Evolutionary conservation across 805 yeast genomes (phyloP), one percentile per base, ranked within the genome.

Genomic region (Blastobotrys peoriensis): DNA sequence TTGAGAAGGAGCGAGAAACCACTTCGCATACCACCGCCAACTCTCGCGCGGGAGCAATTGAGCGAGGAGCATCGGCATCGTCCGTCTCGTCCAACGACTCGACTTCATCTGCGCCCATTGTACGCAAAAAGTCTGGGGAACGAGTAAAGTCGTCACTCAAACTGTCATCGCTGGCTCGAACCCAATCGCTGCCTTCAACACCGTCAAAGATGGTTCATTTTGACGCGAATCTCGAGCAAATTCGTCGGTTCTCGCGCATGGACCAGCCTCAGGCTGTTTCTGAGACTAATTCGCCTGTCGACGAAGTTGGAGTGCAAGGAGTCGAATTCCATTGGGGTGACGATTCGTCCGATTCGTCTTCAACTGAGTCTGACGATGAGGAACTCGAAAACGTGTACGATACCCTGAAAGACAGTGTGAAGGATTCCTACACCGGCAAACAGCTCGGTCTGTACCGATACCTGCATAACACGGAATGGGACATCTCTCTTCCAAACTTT

Each of bases 91-190:
- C 40, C 36, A 19, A 19, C n/a, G 40, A 19, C 40, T 21, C 40
- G n/a, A 10, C 38, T 5, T 36, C 20, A n/a, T 15, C 43, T 23
- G 21, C 41, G n/a, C 35, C 39, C 18, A 40, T 85, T 43, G 75
- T 86, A 3, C 78, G 94, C 40, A 89, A 88, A 62, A 88, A 88
- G 62, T 78, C 87, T 0, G 96, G 95, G n/a, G 96, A 87, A 59
- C 67, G 84, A 36, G 83, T 86, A 37, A 85, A 85, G 58, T 78
- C 89, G 2, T 81, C 86, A 10, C 68, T 86, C 45, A 83, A 81
- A 57, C 48, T 53, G 21, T 60, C 63, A 16, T 55, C 70, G 8
- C 61, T 68, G n/a, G 61, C 55, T 30, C 61, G 50, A 59, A 46
- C 55, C 38, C 50, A 56, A 38, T 55, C 64, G 19, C 59, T 64